Conservation (phyloP, 2,329 filamentous ascomycete genomes). For the Emergomyces pasteurianus region DNA sequence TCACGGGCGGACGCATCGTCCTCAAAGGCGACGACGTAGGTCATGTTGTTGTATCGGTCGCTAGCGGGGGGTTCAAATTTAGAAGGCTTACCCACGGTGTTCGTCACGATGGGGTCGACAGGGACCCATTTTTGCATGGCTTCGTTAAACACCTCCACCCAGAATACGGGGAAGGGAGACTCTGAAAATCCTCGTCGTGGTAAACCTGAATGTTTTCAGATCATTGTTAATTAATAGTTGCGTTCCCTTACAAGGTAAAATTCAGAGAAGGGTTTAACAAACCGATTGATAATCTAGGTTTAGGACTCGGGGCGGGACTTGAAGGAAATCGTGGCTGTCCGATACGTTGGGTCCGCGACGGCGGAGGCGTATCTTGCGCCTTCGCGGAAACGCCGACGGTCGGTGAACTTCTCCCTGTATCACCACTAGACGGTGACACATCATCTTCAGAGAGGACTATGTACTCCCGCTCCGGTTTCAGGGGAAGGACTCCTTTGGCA, state of each 20-base stretch:
- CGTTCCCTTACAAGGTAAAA: background rate
- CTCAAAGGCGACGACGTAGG: slow-evolving; percentile 78
- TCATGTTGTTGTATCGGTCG: slow-evolving; percentile 63
- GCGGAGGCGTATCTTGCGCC: slow-evolving; percentile 2
- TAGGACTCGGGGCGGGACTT: slow-evolving; percentile 3
- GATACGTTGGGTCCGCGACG: slow-evolving; percentile 19
- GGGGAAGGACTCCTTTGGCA: slow-evolving; percentile 32
- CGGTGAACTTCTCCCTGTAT: slow-evolving; percentile 9
- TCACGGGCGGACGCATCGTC: slow-evolving; percentile 67
- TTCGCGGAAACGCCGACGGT: background rate
- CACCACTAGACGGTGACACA: slow-evolving; percentile 20
- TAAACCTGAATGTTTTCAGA: background rate
- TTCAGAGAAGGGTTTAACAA: background rate
- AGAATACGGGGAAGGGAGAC: slow-evolving; percentile 73
- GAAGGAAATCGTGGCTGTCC: slow-evolving; percentile 22
- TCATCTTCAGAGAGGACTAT: slow-evolving; percentile 28
- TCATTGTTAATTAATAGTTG: background rate
- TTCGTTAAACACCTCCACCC: slow-evolving; percentile 83
- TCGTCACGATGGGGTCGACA: slow-evolving; percentile 73
- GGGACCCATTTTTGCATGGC: slow-evolving; percentile 86
- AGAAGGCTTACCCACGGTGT: slow-evolving; percentile 61
- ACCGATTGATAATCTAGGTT: slow-evolving; percentile 6
- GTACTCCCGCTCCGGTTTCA: slow-evolving; percentile 26
- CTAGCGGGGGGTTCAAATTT: slow-evolving; percentile 72
- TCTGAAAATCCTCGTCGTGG: slow-evolving; percentile 22